phyloP scores from a whole-genome alignment of 768 basidiomycete genomes.

The Cystofilobasidium ferigula region DNA sequence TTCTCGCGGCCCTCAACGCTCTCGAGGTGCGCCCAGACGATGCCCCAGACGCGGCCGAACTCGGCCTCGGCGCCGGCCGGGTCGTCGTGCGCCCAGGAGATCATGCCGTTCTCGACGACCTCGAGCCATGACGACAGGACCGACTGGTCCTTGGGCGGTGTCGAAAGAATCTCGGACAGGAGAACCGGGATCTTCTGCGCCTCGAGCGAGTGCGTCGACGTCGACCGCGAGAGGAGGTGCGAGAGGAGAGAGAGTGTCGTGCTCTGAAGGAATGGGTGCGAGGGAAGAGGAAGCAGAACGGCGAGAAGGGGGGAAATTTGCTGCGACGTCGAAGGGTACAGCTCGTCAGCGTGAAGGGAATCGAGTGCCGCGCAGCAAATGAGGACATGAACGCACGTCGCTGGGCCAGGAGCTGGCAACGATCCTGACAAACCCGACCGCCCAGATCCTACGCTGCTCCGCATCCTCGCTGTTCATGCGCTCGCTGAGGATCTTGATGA shows the following conservation, averaged over 20 bases:
- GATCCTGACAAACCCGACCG: conserved; percentile 44
- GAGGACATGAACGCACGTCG: conserved; percentile 50
- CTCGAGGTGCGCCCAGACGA: conserved; percentile 45
- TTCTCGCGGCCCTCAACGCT: conserved; percentile 20
- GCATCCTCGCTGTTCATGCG: conserved; percentile 52
- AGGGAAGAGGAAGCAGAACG: conserved; percentile 63
- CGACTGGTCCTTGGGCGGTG: conserved; percentile 56
- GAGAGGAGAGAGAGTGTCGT: conserved; percentile 76
- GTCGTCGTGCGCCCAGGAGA: conserved; percentile 51
- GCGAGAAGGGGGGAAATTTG: conserved; percentile 58
- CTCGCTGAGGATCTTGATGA: conserved; percentile 54
- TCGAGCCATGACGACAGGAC: conserved; percentile 68
- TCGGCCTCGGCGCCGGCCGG: conserved; percentile 47
- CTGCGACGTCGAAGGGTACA: conserved; percentile 40
- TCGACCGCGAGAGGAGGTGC: conserved; percentile 52
- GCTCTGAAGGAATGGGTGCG: conserved; percentile 73
- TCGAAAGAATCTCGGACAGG: conserved; percentile 56
- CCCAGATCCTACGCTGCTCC: conserved; percentile 54
- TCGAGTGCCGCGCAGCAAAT: conserved; percentile 56
- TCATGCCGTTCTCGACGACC: conserved; percentile 61
- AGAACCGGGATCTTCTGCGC: conserved; percentile 44
- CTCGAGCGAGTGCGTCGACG: conserved; percentile 30
- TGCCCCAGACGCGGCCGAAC: conserved; percentile 59
- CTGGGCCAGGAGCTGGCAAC: conserved; percentile 42
- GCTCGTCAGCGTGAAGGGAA: conserved; percentile 2